phyloP scores from a whole-genome alignment of 768 basidiomycete species.

The Boletus tomentosulus region DNA sequence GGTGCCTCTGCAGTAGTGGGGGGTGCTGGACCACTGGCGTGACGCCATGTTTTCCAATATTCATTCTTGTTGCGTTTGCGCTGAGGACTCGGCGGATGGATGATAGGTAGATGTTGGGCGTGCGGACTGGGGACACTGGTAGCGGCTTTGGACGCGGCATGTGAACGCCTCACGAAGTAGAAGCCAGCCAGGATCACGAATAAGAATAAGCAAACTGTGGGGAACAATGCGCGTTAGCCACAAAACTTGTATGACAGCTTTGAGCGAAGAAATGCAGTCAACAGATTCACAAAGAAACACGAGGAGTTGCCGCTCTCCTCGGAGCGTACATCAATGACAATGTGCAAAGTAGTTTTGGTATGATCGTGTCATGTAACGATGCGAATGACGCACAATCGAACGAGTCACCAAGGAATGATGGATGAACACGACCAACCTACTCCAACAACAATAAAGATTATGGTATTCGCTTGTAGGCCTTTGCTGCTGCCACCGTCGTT shows the following conservation, averaged over 20 bases:
- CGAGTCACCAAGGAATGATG: background rate
- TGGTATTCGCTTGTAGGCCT: conserved; percentile 12
- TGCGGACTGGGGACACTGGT: background rate
- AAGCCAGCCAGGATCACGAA: conserved; percentile 24
- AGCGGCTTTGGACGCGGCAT: conserved; percentile 1
- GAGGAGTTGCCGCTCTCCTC: background rate
- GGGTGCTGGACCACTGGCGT: background rate
- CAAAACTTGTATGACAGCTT: background rate
- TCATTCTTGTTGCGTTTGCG: conserved; percentile 2
- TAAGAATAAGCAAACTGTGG: conserved; percentile 22
- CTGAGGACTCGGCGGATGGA: background rate
- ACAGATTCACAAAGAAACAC: background rate
- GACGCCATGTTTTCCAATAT: conserved; percentile 14
- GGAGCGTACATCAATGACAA: background rate
- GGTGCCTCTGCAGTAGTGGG: background rate
- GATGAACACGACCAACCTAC: conserved; percentile 21
- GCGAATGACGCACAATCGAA: conserved; percentile 2
- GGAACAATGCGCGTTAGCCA: conserved; percentile 10
- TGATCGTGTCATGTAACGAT: background rate
- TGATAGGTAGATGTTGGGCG: background rate
- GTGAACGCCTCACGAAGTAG: conserved; percentile 22
- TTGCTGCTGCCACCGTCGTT: background rate
- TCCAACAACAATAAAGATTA: conserved; percentile 22
- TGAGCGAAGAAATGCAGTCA: background rate
- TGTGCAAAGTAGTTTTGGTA: background rate